Conservation (phyloP, 352 stramenopile genomes). For the Pythium rishiriense region DNA sequence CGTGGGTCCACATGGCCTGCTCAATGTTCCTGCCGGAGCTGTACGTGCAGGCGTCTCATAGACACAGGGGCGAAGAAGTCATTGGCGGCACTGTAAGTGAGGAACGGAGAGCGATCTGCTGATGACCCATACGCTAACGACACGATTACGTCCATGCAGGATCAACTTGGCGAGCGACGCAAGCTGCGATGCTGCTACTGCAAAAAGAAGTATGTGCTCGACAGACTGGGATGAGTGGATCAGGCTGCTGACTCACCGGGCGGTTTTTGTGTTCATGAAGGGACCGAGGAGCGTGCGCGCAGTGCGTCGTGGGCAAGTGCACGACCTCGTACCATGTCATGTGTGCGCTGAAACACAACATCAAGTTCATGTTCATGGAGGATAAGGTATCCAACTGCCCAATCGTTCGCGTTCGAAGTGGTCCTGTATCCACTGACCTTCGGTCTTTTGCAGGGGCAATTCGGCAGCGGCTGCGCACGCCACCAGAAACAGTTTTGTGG, state of each 20-base stretch:
- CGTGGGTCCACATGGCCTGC: constrained; percentile 79
- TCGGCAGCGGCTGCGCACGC: constrained; percentile 62
- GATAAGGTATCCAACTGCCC: constrained; percentile 51
- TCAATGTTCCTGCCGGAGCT: constrained; percentile 82
- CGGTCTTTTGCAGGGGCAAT: constrained; percentile 36
- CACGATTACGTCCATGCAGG: constrained; percentile 22
- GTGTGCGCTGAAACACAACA: constrained; percentile 58
- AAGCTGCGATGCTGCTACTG: constrained; percentile 74
- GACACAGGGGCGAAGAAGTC: constrained; percentile 48
- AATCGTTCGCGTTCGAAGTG: neutral
- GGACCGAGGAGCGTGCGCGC: constrained; percentile 68
- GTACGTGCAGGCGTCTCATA: constrained; percentile 35
- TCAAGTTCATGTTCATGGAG: constrained; percentile 68
- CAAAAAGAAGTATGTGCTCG: constrained; percentile 47
- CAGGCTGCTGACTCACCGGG: constrained; percentile 11
- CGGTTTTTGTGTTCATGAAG: constrained; percentile 28
- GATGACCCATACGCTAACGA: neutral
- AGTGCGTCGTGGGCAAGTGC: constrained; percentile 71
- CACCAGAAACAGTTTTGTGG: constrained; percentile 59
- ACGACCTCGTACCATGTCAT: constrained; percentile 70
- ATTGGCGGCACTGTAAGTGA: constrained; percentile 50
- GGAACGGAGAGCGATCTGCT: neutral
- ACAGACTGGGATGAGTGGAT: neutral
- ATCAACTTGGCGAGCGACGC: constrained; percentile 52
- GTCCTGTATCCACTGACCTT: neutral